Base-by-base conservation (phyloP, 2,329 filamentous ascomycete species). In the Lasiodiplodia gonubiensis region DNA sequence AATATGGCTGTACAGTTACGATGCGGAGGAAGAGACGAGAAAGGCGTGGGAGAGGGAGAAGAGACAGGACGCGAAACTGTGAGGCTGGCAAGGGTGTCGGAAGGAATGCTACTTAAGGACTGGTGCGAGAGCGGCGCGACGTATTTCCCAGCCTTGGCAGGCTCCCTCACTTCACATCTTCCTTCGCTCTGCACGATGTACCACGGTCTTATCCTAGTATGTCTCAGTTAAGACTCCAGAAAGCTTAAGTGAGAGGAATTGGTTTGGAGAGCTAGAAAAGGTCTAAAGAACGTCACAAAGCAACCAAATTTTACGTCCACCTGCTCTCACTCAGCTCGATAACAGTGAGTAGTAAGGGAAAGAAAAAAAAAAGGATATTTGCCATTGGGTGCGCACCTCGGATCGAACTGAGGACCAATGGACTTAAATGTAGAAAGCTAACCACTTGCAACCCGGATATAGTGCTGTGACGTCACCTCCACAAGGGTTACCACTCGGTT, bases 11-110 rank as follows among this genome's bases (percentile, higher is more conserved):
- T 66, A 66, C 35, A 18, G 52, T 10, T 11, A 57, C 27, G 52
- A 66, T 33, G 64, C 64, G 18, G 63, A 65, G 37, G 53, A 46
- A 11, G 63, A 65, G 51, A 51, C 63, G 23, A 48, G 23, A 25
- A 46, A 35, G 39, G 51, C 63, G 27, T 65, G 63, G 63, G 72
- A 76, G 16, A 77, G 76, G 14, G 48, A 51, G 60, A 64, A 4
- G 33, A 48, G 23, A 16, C n/a, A 52, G 30, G 37, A 6, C 7
- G 42, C 59, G 27, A 63, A 37, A n/a, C 10, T 63, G 46, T 63
- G 35, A 33, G 33, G 42, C 18, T 12, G n/a, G n/a, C 25, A 18
- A 12, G 30, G 59, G 21, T 51, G 25, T 39, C 10, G 55, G 23
- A 11, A 46, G 55, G 39, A 39, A 46, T 30, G 16, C 21, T 8